These are phyloP conservation scores for Fusarium brachygibbosum DNA, from an alignment of 2,329 filamentous ascomycete species.

Conservation along the genomic window DNA sequence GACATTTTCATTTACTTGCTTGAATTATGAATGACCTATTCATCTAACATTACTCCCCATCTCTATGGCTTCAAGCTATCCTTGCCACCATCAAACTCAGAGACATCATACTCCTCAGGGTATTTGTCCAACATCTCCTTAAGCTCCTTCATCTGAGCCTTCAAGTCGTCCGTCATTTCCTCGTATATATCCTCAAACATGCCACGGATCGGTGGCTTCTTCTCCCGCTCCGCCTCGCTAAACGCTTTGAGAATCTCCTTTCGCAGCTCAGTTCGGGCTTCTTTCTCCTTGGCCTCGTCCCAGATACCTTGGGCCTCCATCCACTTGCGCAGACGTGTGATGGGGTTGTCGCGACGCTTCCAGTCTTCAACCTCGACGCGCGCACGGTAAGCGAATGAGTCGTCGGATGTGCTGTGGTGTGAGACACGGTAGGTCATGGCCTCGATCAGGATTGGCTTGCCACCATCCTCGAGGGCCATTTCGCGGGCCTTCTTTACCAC, in stretches of 20 bases:
- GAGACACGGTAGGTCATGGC: conserved; percentile 99
- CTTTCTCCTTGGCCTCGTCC: conserved; percentile 86
- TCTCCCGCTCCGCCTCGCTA: conserved; percentile 83
- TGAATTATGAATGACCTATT: not conserved
- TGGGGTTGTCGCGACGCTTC: conserved; percentile 91
- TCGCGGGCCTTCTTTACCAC: conserved; percentile 82
- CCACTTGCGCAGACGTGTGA: conserved; percentile 88
- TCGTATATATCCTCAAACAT: conserved; percentile 95
- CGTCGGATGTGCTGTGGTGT: conserved; percentile 96
- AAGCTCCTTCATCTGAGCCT: conserved; percentile 78
- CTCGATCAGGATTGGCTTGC: conserved; percentile 87
- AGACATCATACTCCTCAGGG: conserved; percentile 90
- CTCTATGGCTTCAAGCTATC: conserved; percentile 65
- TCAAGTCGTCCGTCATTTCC: conserved; percentile 82
- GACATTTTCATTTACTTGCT: not conserved
- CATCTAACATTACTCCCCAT: not conserved
- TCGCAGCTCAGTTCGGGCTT: conserved; percentile 73
- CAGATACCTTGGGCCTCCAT: conserved; percentile 86
- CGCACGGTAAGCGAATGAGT: conserved; percentile 95
- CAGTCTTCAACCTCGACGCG: conserved; percentile 95
- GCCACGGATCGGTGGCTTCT: conserved; percentile 77
- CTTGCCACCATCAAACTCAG: conserved; percentile 79
- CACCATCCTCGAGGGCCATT: conserved; percentile 84
- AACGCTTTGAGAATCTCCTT: conserved; percentile 89
- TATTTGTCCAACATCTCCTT: conserved; percentile 85